Evolutionary conservation across 352 stramenopile genomes (phyloP).

Genomic region (Ophiocytium majus): DNA sequence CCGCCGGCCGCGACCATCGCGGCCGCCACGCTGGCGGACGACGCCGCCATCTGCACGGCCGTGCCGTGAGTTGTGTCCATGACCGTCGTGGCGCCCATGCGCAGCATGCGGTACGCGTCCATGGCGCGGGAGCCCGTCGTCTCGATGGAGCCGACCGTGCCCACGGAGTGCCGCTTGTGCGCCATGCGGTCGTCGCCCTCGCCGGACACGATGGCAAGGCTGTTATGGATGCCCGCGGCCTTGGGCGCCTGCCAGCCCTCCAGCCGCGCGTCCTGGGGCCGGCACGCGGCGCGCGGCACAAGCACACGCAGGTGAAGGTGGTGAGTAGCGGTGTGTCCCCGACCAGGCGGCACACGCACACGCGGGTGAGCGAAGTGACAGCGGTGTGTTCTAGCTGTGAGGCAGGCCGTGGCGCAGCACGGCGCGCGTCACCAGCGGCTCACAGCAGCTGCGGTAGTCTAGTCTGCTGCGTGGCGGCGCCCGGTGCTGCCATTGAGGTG

Average conservation of each 20-base stretch:
- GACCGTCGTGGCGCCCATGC: constrained; percentile 13
- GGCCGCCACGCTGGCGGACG: neutral
- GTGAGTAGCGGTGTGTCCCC: too few relatives aligned
- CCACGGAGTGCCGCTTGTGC: constrained; percentile 16
- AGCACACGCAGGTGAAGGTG: too few relatives aligned
- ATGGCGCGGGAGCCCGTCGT: constrained; percentile 28
- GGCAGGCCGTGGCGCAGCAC: too few relatives aligned
- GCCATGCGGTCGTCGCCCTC: constrained; percentile 24
- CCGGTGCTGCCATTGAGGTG: too few relatives aligned
- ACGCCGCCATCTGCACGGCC: constrained; percentile 13
- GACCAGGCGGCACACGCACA: too few relatives aligned
- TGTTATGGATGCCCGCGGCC: constrained; percentile 17
- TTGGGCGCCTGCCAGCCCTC: constrained; percentile 29
- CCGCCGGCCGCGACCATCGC: too few relatives aligned
- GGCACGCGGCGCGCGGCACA: too few relatives aligned
- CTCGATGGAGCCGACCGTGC: constrained; percentile 13
- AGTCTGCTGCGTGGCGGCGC: too few relatives aligned
- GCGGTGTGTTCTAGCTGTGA: too few relatives aligned
- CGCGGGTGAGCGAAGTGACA: too few relatives aligned
- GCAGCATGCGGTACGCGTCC: constrained; percentile 33
- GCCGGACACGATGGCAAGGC: constrained; percentile 14
- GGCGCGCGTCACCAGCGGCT: too few relatives aligned
- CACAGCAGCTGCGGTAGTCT: too few relatives aligned
- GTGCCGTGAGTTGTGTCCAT: constrained; percentile 18
- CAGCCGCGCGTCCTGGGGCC: constrained; percentile 18